Base-by-base conservation (phyloP, 2,329 filamentous ascomycete genomes). In the Lasiodiplodia citricola region DNA sequence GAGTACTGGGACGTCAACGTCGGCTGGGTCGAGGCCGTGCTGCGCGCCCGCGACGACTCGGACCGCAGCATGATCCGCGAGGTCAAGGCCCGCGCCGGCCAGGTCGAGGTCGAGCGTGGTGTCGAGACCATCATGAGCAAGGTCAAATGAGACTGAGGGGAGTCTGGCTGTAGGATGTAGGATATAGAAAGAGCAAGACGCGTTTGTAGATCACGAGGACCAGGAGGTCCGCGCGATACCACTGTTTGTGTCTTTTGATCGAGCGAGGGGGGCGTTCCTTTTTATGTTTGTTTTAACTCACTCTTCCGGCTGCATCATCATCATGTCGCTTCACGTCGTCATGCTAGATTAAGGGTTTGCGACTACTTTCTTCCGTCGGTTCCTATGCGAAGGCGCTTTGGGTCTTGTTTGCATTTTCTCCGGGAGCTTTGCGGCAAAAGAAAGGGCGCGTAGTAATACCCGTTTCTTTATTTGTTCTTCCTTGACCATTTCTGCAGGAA, bases 1-100 rank as follows among this genome's bases (percentile, higher is more conserved):
- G 86, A 88, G 56, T 97, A 97, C 80, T 97, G 95, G 92, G 96
- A 99, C 81, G 84, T 98, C 77, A 93, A 96, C 79, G 90, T 98
- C 69, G 91, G 90, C 56, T 99, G 96, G 96, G 94, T 99, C 8
- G 96, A 99, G 84, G 91, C 92, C 7, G 95, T 97, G 58, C 78
- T 99, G 71, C 87, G 94, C 73, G 86, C 90, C 1, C 86, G 96
- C 73, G 96, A 99, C 80, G 96, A 99, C 82, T 98, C 97, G 81
- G 96, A 98, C 80, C 86, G 95, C 73, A 87, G 88, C 70, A 93
- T 98, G 92, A 80, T 98, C 71, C 96, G 93, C 76, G 87, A 89
- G 21, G 91, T 98, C 60, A 98, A 98, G 85, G 89, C 90, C 2
- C 88, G 90, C 77, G 95, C 94, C n/a, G 94, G 93, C 8, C 92